Percentiles rank a stretch among this genome's conserved stretches.
Conservation (phyloP, 768 basidiomycete species). For the Tephrocybe sp. region DNA sequence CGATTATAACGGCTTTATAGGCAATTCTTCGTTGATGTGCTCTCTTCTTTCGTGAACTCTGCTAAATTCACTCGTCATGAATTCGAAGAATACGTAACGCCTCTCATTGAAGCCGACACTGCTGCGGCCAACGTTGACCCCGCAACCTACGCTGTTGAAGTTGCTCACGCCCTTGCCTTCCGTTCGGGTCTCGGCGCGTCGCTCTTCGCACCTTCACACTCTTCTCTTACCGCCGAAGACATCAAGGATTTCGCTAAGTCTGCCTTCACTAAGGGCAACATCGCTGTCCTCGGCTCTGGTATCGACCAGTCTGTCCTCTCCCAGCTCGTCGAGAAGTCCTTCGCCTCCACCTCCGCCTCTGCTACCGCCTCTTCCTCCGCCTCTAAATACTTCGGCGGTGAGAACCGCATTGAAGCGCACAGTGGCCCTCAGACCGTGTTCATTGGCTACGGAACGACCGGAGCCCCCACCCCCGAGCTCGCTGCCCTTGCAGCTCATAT, state of each 20-base stretch:
- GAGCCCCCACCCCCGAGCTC: conserved; percentile 65
- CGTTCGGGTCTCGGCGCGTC: conserved; percentile 91
- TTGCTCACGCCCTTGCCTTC: conserved; percentile 91
- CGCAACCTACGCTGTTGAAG: conserved; percentile 73
- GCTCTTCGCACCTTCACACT: conserved; percentile 78
- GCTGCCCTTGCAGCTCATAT: conserved; percentile 80
- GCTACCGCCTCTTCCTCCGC: conserved; percentile 32
- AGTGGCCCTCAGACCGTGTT: conserved; percentile 75
- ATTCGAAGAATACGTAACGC: conserved; percentile 72
- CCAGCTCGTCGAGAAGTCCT: conserved; percentile 70
- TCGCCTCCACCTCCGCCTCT: conserved; percentile 46
- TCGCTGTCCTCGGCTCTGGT: conserved; percentile 87
- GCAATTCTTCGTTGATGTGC: conserved; percentile 85
- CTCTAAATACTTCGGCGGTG: conserved; percentile 75
- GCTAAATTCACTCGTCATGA: conserved; percentile 81
- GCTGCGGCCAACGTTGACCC: conserved; percentile 60
- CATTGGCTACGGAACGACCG: conserved; percentile 82
- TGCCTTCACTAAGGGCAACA: conserved; percentile 76
- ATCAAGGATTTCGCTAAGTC: conserved; percentile 72
- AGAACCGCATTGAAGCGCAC: conserved; percentile 70
- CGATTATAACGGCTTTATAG: conserved; percentile 45
- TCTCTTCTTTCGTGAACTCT: conserved; percentile 81
- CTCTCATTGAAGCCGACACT: conserved; percentile 70
- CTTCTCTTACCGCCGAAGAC: conserved; percentile 61
- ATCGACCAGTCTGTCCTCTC: conserved; percentile 72